Evolutionary conservation across 306 rosid species (phyloP).

Genomic region (Prunus dulcis): DNA sequence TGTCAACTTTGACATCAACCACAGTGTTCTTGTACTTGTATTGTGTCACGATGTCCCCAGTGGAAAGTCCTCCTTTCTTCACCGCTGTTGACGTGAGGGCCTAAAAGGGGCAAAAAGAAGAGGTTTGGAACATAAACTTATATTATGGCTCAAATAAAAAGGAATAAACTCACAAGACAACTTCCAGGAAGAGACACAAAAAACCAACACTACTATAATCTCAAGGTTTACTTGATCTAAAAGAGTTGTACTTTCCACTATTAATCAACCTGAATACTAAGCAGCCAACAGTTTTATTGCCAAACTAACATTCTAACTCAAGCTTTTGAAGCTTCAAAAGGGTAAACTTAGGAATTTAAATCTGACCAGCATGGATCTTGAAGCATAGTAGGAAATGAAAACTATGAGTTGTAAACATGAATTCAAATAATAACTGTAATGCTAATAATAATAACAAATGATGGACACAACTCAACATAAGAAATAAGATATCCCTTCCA

Average conservation of each 20-base stretch:
- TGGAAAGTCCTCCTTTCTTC: slow-evolving; percentile 85
- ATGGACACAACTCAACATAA: not conserved
- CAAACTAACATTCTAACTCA: not conserved
- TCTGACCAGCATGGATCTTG: not conserved
- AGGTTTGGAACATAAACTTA: not conserved
- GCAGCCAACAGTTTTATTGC: not conserved
- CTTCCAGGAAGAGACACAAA: not conserved
- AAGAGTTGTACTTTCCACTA: not conserved
- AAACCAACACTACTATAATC: not conserved
- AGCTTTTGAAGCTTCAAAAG: not conserved
- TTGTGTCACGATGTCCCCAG: slow-evolving; percentile 70
- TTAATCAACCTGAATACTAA: not conserved
- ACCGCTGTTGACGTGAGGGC: slow-evolving; percentile 87
- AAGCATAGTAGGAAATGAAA: not conserved
- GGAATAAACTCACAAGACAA: not conserved
- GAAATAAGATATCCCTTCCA: not conserved
- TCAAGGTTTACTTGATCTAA: not conserved
- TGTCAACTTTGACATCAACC: slow-evolving; percentile 82
- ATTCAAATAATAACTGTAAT: not conserved
- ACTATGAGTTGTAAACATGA: not conserved
- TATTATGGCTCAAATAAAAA: not conserved
- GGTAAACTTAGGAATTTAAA: not conserved
- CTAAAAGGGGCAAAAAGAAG: slow-evolving; percentile 33
- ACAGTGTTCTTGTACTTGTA: slow-evolving; percentile 78
- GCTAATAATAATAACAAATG: not conserved